Evolutionary conservation across 2,329 filamentous ascomycete genomes (phyloP), one percentile per base, ranked within the genome.

Genomic region (Akanthomyces muscarius): DNA sequence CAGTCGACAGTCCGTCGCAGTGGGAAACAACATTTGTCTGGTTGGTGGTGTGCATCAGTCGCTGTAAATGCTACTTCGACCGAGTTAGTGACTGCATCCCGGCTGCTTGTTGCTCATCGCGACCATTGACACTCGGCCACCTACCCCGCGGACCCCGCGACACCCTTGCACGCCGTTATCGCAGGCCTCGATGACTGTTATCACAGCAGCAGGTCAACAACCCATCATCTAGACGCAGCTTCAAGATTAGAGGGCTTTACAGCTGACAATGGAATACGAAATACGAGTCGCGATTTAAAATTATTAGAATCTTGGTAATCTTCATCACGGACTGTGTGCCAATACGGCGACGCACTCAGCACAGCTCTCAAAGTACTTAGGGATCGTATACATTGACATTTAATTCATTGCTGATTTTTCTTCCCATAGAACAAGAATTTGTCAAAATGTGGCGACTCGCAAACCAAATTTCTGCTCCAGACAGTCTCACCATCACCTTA

Each of bases 71-170:
- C 13, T 57, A 13, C n/a, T 50, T 38, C 21, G 25, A 21, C 14
- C 23, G 14, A 13, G 14, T 25, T 50, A 25, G 14, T 38, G 16
- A 47, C 21, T 41, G 44, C 38, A 10, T 38, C 21, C 18, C 21
- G 42, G n/a, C 55, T 28, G n/a, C 10, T 5, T 48, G 30, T 50
- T 33, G 47, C 36, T 41, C 47, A 44, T 60, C 18, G 41, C 5
- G 21, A 11, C 21, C 23, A 21, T n/a, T 30, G 41, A 38, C 45
- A 23, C 45, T 51, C 47, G 16, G 21, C 42, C 47, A 23, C 11
- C 14, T 52, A 30, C 57, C 57, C 57, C 57, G 45, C 57, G 57
- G 23, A 60, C 57, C 57, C 57, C 57, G 45, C 56, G 56, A 47
- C 21, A 50, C 30, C 55, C 30, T 41, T 38, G 44, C 14, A 50